Evolutionary conservation across 768 basidiomycete genomes (phyloP).

Genomic region (Cubamyces sp.): DNA sequence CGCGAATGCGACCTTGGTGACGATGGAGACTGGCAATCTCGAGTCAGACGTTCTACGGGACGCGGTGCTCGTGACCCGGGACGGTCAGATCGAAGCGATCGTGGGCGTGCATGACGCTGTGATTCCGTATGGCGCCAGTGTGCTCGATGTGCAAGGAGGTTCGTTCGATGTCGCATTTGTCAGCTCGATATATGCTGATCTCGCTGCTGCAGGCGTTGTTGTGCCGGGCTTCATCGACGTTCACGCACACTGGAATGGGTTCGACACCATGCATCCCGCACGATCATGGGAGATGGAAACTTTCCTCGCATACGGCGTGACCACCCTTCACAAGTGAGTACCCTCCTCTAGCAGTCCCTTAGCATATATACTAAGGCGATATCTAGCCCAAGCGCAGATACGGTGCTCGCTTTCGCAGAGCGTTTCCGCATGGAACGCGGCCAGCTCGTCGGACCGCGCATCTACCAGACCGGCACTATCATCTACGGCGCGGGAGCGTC

Average conservation of each 20-base stretch:
- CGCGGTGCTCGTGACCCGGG: slow-evolving; percentile 56
- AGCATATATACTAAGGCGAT: neutral
- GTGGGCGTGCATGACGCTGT: slow-evolving; percentile 42
- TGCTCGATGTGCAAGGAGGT: slow-evolving; percentile 69
- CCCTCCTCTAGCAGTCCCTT: too few species aligned
- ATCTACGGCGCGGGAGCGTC: slow-evolving; percentile 58
- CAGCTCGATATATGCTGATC: neutral
- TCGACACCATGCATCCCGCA: slow-evolving; percentile 55
- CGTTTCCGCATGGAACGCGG: slow-evolving; percentile 72
- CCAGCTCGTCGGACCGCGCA: slow-evolving; percentile 68
- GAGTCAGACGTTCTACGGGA: slow-evolving; percentile 53
- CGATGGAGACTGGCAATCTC: slow-evolving; percentile 61
- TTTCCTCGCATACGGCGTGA: slow-evolving; percentile 77
- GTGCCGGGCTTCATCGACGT: slow-evolving; percentile 77
- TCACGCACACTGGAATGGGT: slow-evolving; percentile 75
- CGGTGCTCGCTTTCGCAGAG: slow-evolving; percentile 64
- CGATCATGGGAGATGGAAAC: slow-evolving; percentile 76
- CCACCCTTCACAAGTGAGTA: slow-evolving; percentile 74
- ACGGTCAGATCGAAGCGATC: slow-evolving; percentile 54
- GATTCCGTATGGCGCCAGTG: slow-evolving; percentile 33
- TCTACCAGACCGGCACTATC: slow-evolving; percentile 69
- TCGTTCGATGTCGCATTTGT: neutral
- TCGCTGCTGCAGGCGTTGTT: slow-evolving; percentile 53
- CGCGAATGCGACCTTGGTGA: slow-evolving; percentile 69
- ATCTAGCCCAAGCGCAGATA: slow-evolving; percentile 64